Evolutionary conservation across 2,329 filamentous ascomycete genomes (phyloP).

Genomic region (Eurotiales sp.): DNA sequence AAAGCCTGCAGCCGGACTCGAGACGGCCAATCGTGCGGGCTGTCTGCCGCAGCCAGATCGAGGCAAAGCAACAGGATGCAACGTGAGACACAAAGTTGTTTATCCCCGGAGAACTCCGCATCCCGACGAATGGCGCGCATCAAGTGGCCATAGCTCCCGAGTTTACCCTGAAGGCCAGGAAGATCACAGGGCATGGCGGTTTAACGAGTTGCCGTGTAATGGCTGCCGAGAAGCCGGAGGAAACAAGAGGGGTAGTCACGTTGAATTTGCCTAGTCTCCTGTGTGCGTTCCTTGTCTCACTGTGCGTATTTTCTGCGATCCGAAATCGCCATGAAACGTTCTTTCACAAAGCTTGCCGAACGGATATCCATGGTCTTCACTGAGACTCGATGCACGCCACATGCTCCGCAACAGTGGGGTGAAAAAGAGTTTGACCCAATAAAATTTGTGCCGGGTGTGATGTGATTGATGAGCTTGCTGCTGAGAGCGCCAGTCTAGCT

Average conservation of each 20-base stretch:
- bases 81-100: constrained; percentile 8
- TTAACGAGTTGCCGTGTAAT: background rate
- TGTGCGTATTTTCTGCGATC: too few species aligned
- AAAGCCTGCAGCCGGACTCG: background rate
- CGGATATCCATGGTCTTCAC: constrained; percentile 4
- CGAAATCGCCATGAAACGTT: background rate
- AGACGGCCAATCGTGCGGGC: background rate
- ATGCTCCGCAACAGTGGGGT: constrained; percentile 12
- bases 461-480: constrained; percentile 17
- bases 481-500: constrained; percentile 9
- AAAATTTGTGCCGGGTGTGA: constrained; percentile 10
- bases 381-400: constrained; percentile 11
- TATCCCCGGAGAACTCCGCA: constrained; percentile 8
- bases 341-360: background rate
- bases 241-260: background rate
- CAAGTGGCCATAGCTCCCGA: constrained; percentile 13
- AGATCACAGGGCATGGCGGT: background rate
- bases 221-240: background rate
- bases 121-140: constrained; percentile 14
- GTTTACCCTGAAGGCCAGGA: background rate
- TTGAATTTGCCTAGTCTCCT: too few species aligned
- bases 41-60: background rate
- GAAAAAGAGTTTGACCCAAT: constrained; percentile 10
- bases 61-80: constrained; percentile 1
- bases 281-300: too few species aligned